A percentile compares a stretch with the other conserved stretches of the same genome.
Evolutionary conservation across 768 basidiomycete genomes (phyloP).

Genomic region (Xerocomellus intermedius): DNA sequence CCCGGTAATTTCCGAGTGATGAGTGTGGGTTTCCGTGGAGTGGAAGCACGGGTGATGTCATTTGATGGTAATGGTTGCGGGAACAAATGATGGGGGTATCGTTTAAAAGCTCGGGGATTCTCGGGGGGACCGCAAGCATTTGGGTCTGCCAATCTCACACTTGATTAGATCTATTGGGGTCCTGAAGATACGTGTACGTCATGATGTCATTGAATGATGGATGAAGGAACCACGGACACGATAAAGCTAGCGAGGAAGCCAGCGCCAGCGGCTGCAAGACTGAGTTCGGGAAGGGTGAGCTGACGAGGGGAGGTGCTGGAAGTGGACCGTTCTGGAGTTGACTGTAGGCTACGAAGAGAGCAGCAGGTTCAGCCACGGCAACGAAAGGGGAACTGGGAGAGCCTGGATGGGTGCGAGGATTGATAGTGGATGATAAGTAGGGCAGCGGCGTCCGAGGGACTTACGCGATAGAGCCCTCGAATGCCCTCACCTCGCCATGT

Average conservation of each 20-base stretch:
- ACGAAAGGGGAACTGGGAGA: constrained; percentile 82
- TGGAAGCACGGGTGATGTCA: background rate
- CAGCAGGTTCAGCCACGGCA: constrained; percentile 85
- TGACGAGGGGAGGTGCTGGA: constrained; percentile 26
- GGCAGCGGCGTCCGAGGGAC: constrained; percentile 17
- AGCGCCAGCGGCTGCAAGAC: constrained; percentile 74
- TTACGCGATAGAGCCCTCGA: constrained; percentile 52
- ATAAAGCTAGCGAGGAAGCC: constrained; percentile 81
- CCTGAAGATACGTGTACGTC: constrained; percentile 35
- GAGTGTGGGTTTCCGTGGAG: constrained; percentile 10
- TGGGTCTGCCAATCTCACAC: constrained; percentile 96
- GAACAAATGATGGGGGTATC: constrained; percentile 17
- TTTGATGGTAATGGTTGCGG: background rate
- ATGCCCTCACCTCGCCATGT: constrained; percentile 59
- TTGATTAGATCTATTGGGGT: constrained; percentile 94
- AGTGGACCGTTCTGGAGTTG: constrained; percentile 52
- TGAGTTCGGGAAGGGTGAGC: constrained; percentile 63
- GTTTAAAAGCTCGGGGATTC: constrained; percentile 12
- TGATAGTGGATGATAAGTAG: constrained; percentile 1
- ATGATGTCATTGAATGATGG: background rate
- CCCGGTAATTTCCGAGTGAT: constrained; percentile 40
- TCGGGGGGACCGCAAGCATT: constrained; percentile 46
- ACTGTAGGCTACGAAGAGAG: constrained; percentile 78
- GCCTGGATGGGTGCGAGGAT: constrained; percentile 51
- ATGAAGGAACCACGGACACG: constrained; percentile 49